Percentiles rank a stretch among this genome's conserved stretches.
phyloP scores from a whole-genome alignment of 148 eudicot species.

The Vaccinium vitisidaea region DNA sequence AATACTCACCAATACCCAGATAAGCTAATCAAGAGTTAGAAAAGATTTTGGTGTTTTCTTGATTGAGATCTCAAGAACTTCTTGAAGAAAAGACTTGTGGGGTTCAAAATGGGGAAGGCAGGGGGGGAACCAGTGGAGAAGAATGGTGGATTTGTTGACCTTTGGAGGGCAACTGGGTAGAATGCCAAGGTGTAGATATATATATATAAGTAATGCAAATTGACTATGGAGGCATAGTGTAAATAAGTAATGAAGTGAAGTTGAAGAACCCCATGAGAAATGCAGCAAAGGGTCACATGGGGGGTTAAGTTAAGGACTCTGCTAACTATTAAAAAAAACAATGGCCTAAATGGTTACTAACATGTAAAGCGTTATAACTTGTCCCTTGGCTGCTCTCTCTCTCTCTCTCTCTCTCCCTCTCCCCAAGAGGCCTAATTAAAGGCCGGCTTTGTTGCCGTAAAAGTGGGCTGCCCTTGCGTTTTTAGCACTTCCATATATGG shows the following conservation, averaged over 20 bases:
- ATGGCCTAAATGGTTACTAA: neutral
- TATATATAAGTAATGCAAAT: neutral
- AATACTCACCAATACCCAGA: slow-evolving; percentile 8
- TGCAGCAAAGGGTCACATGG: slow-evolving; percentile 75
- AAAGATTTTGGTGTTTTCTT: neutral
- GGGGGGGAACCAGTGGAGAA: slow-evolving; percentile 12
- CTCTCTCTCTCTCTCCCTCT: too few species aligned
- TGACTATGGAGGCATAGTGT: neutral
- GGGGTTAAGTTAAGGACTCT: slow-evolving; percentile 25
- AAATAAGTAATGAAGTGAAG: slow-evolving; percentile 24
- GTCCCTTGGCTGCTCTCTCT: slow-evolving; percentile 30
- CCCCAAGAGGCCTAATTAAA: slow-evolving; percentile 29
- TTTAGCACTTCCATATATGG: slow-evolving; percentile 26
- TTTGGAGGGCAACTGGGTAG: slow-evolving; percentile 26
- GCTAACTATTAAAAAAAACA: slow-evolving; percentile 12
- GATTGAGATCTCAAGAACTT: neutral
- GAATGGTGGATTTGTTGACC: slow-evolving; percentile 15
- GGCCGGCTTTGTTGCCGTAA: slow-evolving; percentile 59
- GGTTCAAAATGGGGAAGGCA: slow-evolving; percentile 8
- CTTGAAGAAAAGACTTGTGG: neutral
- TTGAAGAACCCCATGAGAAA: slow-evolving; percentile 48
- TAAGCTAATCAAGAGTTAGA: neutral
- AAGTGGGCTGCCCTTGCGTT: slow-evolving; percentile 38
- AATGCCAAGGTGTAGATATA: slow-evolving; percentile 18
- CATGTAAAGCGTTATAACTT: slow-evolving; percentile 24